Evolutionary conservation across 2,329 filamentous ascomycete genomes (phyloP), one percentile per base, ranked within the genome.

Genomic region (Rhinocladiella similis): DNA sequence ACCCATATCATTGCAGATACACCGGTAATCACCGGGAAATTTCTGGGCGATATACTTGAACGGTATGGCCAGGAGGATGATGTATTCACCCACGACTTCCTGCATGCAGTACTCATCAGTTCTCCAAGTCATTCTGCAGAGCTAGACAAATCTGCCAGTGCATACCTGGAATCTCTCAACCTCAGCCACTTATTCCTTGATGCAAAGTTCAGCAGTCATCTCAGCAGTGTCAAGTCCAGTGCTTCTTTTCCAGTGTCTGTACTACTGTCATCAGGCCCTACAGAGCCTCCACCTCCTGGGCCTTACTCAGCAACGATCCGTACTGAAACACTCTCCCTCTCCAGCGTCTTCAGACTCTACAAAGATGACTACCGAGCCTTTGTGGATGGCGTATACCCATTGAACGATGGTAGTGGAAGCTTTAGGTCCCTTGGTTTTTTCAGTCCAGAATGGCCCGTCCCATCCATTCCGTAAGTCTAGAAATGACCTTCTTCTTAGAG

Each of bases 81-180:
- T 36, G 54, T 56, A 27, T 52, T 53, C 19, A 33, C 18, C 10
- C 38, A 39, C n/a, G 47, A 29, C 12, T 56, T 56, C 35, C 43
- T 56, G n/a, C 20, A 25, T 1, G 47, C 25, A 25, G 19, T 56
- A n/a, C 19, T 45, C 19, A 27, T 56, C 9, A 41, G 35, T 16
- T 50, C 47, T 4, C 19, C 47, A 13, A 41, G 38, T 36, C 18
- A 20, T 7, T 47, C 33, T 29, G 9, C 50, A n/a, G 3, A 7
- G 2, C 14, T 46, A 4, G 20, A 46, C n/a, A 6, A 12, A 9
- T 46, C 43, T 22, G 43, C 43, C 5, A n/a, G 29, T 16, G 12
- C 2, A n/a, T 46, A n/a, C n/a, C 20, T 46, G 9, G 20, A 22
- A 16, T 25, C 43, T 16, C 20, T 29, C 19, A 10, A 5, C 2